phyloP scores from a whole-genome alignment of 2,329 filamentous ascomycete species.

The Diaporthe sp. region DNA sequence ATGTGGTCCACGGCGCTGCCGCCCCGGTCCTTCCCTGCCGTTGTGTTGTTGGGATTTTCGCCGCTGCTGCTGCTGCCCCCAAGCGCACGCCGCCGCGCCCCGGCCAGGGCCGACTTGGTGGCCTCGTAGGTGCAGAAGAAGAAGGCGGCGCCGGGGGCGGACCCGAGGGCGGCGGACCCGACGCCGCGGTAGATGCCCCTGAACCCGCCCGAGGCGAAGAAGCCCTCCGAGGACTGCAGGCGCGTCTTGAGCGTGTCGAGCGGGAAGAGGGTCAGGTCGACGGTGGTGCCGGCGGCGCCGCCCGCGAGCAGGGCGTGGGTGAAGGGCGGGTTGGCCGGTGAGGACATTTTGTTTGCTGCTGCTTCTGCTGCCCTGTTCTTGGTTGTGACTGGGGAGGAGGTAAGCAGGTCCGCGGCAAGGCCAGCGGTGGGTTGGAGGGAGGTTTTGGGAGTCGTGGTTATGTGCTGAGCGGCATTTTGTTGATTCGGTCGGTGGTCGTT shows the following conservation, averaged over 20 bases:
- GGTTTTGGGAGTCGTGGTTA: background rate
- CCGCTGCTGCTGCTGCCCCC: background rate
- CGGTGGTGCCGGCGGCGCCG: constrained; percentile 92
- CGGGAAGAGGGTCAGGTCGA: constrained; percentile 96
- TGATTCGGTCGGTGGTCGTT: background rate
- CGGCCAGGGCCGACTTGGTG: constrained; percentile 70
- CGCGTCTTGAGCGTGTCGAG: constrained; percentile 99
- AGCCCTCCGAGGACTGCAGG: constrained; percentile 84
- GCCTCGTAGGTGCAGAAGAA: constrained; percentile 97
- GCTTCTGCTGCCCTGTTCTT: background rate
- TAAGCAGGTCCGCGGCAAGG: background rate
- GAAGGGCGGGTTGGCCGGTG: constrained; percentile 60
- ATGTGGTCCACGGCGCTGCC: constrained; percentile 73
- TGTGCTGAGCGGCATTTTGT: constrained; percentile 36
- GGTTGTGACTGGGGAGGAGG: background rate
- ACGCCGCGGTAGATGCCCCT: constrained; percentile 93
- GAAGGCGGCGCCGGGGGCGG: constrained; percentile 92
- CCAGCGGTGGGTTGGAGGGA: background rate
- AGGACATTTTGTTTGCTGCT: constrained; percentile 33
- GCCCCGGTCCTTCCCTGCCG: constrained; percentile 42
- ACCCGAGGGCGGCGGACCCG: constrained; percentile 89
- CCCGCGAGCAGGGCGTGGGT: constrained; percentile 80
- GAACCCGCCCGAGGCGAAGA: constrained; percentile 89
- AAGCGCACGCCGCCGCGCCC: constrained; percentile 3
- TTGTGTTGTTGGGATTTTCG: background rate